Percentiles rank a stretch among this genome's conserved stretches.
Evolutionary conservation across 306 rosid genomes (phyloP).

Genomic region (Abrus pulchellus): DNA sequence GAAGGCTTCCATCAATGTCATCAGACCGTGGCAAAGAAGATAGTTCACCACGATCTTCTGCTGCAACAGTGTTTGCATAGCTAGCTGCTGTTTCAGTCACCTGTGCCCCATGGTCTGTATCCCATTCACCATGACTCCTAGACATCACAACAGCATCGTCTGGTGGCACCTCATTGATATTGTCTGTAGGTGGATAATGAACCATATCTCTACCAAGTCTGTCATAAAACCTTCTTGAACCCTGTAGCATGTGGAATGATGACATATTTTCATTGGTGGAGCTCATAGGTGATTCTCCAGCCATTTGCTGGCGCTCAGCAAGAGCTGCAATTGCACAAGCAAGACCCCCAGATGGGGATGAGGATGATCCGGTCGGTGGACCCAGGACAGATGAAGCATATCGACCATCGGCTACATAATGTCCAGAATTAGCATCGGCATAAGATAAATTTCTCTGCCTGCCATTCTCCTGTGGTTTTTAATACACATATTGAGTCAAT

Average conservation of each 20-base stretch:
- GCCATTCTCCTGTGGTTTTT: constrained; percentile 76
- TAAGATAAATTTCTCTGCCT: constrained; percentile 64
- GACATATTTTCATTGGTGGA: constrained; percentile 58
- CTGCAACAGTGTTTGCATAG: constrained; percentile 65
- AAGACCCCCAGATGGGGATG: constrained; percentile 95
- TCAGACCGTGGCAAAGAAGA: constrained; percentile 55
- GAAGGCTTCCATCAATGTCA: constrained; percentile 66
- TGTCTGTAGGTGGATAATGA: constrained; percentile 64
- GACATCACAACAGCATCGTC: constrained; percentile 51
- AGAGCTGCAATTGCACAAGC: constrained; percentile 98
- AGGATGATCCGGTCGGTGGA: constrained; percentile 69
- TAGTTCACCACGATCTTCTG: constrained; percentile 60
- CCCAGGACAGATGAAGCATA: constrained; percentile 57
- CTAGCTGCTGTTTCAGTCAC: constrained; percentile 69
- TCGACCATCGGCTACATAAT: constrained; percentile 53
- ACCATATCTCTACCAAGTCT: constrained; percentile 59
- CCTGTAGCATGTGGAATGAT: constrained; percentile 61
- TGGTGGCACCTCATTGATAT: constrained; percentile 53
- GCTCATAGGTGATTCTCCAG: constrained; percentile 66
- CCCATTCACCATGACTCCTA: constrained; percentile 71
- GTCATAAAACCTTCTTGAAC: constrained; percentile 68
- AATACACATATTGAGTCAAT: constrained; percentile 26
- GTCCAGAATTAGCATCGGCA: constrained; percentile 65
- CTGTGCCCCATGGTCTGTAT: constrained; percentile 61
- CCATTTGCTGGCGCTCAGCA: constrained; percentile 92